Conservation (phyloP, 129 eudicot species). For the Erigeron canadensis region DNA sequence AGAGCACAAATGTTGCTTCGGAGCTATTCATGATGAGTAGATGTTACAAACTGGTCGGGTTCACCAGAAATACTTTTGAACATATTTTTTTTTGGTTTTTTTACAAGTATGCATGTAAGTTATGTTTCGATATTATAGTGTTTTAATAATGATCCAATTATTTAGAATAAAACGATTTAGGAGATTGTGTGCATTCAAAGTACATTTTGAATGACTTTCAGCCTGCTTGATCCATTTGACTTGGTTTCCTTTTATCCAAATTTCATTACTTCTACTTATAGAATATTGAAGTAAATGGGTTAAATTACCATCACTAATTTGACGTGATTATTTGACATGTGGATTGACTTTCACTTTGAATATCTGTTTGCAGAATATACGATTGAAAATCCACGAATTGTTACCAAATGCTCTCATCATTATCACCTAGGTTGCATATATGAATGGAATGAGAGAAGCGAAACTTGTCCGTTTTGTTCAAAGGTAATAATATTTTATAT, state of each 20-base stretch:
- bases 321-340: background rate
- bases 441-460: conserved; percentile 43
- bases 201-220: background rate
- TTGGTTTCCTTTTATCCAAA: background rate
- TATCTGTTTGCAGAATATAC: conserved; percentile 34
- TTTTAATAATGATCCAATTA: background rate
- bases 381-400: conserved; percentile 39
- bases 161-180: background rate
- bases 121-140: background rate
- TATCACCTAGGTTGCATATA: conserved; percentile 39
- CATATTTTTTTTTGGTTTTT: background rate
- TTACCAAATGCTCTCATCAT: conserved; percentile 39
- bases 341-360: conserved; percentile 10
- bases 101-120: background rate
- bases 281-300: background rate
- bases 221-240: background rate
- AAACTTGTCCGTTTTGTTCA: conserved; percentile 41
- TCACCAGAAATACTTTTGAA: background rate
- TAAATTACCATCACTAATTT: background rate
- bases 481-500: conserved; percentile 24
- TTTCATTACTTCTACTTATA: too few relatives aligned
- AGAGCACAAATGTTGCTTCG: too few relatives aligned
- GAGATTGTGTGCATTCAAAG: background rate
- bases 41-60: conserved; percentile 9
- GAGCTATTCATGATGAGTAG: background rate